These are phyloP conservation scores for Lophiostoma macrostomum DNA, from an alignment of 495 filamentous ascomycete species.

Conservation along the genomic window DNA sequence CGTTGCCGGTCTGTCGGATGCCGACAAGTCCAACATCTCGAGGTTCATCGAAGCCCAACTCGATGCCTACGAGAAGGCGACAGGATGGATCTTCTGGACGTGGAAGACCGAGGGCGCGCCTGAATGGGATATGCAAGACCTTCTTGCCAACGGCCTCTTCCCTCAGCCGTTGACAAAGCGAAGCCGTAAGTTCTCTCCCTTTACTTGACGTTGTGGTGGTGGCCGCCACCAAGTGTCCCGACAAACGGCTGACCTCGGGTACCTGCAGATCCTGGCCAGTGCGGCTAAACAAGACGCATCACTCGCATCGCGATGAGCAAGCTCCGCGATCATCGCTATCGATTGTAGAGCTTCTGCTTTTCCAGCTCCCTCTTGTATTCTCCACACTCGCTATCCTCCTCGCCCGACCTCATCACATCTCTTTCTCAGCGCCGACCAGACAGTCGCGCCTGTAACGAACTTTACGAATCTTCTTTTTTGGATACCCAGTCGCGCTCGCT, in stretches of 20 bases:
- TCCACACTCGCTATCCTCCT: constrained; percentile 5
- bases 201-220: background rate
- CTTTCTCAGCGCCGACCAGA: background rate
- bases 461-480: constrained; percentile 20
- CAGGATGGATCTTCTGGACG: constrained; percentile 78
- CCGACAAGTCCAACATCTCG: constrained; percentile 57
- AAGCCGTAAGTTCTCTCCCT: constrained; percentile 38
- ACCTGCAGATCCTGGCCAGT: constrained; percentile 49
- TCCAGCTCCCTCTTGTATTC: background rate
- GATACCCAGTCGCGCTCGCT: constrained; percentile 22
- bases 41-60: constrained; percentile 70
- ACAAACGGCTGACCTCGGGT: too few relatives aligned
- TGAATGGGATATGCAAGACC: constrained; percentile 79
- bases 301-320: background rate
- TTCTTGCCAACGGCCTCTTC: constrained; percentile 58
- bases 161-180: constrained; percentile 56
- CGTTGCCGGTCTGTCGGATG: constrained; percentile 49
- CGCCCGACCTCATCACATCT: background rate
- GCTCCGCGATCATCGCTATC: background rate
- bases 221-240: constrained; percentile 15
- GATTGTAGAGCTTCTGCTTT: too few relatives aligned
- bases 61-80: constrained; percentile 65
- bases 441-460: background rate
- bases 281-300: constrained; percentile 29
- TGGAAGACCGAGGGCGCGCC: constrained; percentile 85